phyloP scores from a whole-genome alignment of 352 stramenopile genomes.

The Globisporangium rhizosaccharum region DNA sequence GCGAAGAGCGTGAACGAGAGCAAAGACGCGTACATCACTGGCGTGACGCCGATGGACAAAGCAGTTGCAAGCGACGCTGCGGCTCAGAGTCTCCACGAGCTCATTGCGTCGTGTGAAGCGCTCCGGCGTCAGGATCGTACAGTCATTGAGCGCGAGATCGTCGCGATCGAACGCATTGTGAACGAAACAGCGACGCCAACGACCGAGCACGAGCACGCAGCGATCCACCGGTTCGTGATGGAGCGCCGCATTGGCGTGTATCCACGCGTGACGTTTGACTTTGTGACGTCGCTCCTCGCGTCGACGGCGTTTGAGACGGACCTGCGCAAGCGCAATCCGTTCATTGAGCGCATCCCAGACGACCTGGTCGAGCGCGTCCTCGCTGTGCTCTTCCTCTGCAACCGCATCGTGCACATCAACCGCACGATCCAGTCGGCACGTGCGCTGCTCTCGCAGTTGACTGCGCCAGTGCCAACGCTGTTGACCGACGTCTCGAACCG shows the following conservation, averaged over 20 bases:
- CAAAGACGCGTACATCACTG: constrained; percentile 69
- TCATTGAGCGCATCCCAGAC: constrained; percentile 22
- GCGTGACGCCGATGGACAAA: constrained; percentile 51
- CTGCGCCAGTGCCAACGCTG: constrained; percentile 1
- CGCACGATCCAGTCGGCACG: constrained; percentile 54
- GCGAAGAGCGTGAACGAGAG: constrained; percentile 63
- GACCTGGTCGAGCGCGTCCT: constrained; percentile 48
- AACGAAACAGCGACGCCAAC: constrained; percentile 36
- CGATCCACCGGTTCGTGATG: constrained; percentile 52
- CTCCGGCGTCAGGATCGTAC: constrained; percentile 49
- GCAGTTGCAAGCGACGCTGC: constrained; percentile 14
- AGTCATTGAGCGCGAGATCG: constrained; percentile 48
- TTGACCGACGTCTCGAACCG: constrained; percentile 14
- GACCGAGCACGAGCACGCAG: constrained; percentile 9
- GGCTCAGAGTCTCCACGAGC: constrained; percentile 30
- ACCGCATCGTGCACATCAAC: constrained; percentile 82
- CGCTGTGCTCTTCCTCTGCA: constrained; percentile 66
- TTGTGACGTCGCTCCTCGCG: constrained; percentile 64
- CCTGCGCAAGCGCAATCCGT: constrained; percentile 64
- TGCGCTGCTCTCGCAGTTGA: constrained; percentile 22
- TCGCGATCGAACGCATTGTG: constrained; percentile 35
- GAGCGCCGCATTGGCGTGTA: constrained; percentile 50
- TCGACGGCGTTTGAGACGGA: constrained; percentile 59
- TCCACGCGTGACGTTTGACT: constrained; percentile 71
- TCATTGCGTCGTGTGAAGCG: constrained; percentile 47